Base-by-base conservation (phyloP, 1,284 basidiomycete genomes). In the Malassezia globosa region DNA sequence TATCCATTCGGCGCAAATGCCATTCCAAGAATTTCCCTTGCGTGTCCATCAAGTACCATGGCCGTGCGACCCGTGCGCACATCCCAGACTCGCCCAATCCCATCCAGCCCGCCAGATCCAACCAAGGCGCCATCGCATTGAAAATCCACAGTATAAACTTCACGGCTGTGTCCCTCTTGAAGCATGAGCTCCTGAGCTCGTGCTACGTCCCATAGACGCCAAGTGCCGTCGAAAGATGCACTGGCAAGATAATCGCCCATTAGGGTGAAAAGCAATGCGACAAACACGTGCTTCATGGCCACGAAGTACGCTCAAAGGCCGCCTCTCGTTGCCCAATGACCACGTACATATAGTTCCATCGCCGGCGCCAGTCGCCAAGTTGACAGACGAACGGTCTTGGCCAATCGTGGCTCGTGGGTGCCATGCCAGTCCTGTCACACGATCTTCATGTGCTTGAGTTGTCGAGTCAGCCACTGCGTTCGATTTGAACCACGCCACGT, bases 11-110 rank as follows among this genome's bases (percentile, higher is more conserved):
- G 89, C 18, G 88, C 88, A 73, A 96, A 97, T 52, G 82, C 83
- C 63, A 95, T 84, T 1, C 85, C 77, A 51, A 89, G 84, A 54
- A 99, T 90, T 55, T 88, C 84, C 72, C 92, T 83, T 3, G 90
- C 86, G 61, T 99, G 94, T 0, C 94, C 94, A 60, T 96, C 92
- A 16, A 99, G 80, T 1, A 97, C 87, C 90, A 97, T 96, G 0
- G 89, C 88, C 1, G 92, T 94, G 63, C 87, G 78, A 0, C 94
- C 94, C 5, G 90, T 94, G 38, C 94, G 80, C 23, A 90, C 67
- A 73, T 99, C 94, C 94, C 94, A 99, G 0, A 96, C 84, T 22
- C 94, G 82, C 1, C 88, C 94, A 60, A 97, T 88, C 0, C 89
- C 89, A 66, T 99, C 94, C 23, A 97, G 79, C 10, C 94, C 94